Percentiles rank a stretch among this genome's conserved stretches.
Evolutionary conservation across 2,329 filamentous ascomycete species (phyloP).

Genomic region (Talaromyces sp.): DNA sequence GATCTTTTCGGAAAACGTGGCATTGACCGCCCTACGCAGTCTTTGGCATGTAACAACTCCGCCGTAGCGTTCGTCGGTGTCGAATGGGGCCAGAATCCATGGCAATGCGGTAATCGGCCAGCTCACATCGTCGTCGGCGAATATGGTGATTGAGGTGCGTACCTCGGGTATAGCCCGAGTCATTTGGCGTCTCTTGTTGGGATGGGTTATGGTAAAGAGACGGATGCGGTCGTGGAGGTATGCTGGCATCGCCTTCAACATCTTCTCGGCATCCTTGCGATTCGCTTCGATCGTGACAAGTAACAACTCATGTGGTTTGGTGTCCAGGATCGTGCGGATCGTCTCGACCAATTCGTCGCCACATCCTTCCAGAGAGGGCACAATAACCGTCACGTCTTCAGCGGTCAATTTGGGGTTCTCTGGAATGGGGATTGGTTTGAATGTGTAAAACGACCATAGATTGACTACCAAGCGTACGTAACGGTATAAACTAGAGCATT

Average conservation of each 20-base stretch:
- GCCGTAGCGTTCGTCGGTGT: constrained; percentile 71
- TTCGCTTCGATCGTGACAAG: constrained; percentile 85
- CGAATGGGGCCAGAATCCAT: constrained; percentile 91
- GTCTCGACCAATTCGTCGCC: constrained; percentile 81
- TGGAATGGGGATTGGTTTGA: constrained; percentile 79
- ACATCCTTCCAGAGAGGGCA: constrained; percentile 85
- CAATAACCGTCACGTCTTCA: constrained; percentile 87
- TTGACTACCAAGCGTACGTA: constrained; percentile 85
- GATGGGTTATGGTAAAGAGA: constrained; percentile 74
- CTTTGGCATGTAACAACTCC: constrained; percentile 91
- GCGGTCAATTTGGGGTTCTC: constrained; percentile 74
- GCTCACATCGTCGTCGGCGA: constrained; percentile 93
- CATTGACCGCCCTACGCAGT: constrained; percentile 65
- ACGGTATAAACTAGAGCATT: constrained; percentile 67
- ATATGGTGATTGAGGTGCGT: constrained; percentile 77
- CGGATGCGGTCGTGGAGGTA: constrained; percentile 63
- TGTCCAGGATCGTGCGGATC: constrained; percentile 57
- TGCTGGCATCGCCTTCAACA: constrained; percentile 53
- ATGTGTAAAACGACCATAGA: constrained; percentile 78
- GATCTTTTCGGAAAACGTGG: constrained; percentile 58
- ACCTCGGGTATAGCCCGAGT: constrained; percentile 86
- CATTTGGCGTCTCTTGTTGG: constrained; percentile 94
- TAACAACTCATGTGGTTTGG: constrained; percentile 65
- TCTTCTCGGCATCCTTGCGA: constrained; percentile 62
- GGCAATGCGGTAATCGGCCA: constrained; percentile 83